These are phyloP conservation scores for Haplosporangium sp. DNA, from an alignment of 371 early-diverging fungal genomes.

Conservation along the genomic window DNA sequence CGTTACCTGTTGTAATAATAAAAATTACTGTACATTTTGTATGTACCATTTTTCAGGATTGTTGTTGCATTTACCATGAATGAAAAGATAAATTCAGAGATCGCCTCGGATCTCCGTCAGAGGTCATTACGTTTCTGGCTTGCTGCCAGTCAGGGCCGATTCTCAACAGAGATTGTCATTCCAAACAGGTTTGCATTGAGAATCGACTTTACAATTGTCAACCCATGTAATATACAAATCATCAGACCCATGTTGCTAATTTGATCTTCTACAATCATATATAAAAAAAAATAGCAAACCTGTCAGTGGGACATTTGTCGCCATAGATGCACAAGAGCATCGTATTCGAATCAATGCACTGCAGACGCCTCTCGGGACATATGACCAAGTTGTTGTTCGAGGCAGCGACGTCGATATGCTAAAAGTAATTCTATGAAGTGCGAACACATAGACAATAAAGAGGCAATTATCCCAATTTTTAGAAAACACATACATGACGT, in stretches of 20 bases:
- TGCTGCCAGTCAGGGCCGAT: conserved; percentile 36
- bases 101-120: conserved; percentile 48
- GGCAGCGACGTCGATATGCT: conserved; percentile 61
- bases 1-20: too few species aligned
- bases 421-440: conserved; percentile 20
- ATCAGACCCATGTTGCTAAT: not conserved
- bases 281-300: conserved; percentile 20
- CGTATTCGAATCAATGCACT: conserved; percentile 61
- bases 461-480: not conserved
- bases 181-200: conserved; percentile 33
- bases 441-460: not conserved
- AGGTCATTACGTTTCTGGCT: conserved; percentile 62
- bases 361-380: conserved; percentile 61
- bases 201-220: too few species aligned
- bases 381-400: conserved; percentile 62
- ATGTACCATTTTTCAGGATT: not conserved
- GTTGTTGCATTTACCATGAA: not conserved
- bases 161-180: conserved; percentile 46
- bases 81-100: conserved; percentile 20
- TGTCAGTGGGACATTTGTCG: conserved; percentile 57
- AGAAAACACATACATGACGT: not conserved
- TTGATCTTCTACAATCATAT: not conserved
- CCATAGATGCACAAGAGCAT: conserved; percentile 62
- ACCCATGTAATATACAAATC: not conserved
- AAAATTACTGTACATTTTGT: not conserved